Conservation (phyloP, 1,284 basidiomycete genomes). For the Dichomitus squalens region DNA sequence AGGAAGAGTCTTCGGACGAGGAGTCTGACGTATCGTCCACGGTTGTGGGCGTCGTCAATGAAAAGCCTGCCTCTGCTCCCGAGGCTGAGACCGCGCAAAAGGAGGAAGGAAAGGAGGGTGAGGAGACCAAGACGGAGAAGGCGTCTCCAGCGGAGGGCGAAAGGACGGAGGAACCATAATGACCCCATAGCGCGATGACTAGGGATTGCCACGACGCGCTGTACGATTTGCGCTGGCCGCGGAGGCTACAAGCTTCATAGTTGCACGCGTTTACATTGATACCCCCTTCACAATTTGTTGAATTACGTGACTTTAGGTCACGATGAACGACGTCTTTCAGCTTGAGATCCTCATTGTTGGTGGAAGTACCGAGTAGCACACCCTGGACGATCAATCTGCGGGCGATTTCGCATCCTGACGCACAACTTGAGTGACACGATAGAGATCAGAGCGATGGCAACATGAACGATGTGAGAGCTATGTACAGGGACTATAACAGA, state of each 20-base stretch:
- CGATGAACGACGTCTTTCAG: background rate
- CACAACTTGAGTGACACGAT: no score
- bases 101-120: background rate
- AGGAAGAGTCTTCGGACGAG: background rate
- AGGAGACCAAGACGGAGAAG: background rate
- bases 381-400: no score
- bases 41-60: background rate
- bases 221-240: conserved; percentile 1
- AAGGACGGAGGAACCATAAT: background rate
- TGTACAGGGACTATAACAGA: background rate
- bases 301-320: background rate
- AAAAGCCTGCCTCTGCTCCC: background rate
- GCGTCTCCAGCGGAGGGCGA: background rate
- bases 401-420: no score
- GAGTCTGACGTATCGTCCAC: background rate
- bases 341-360: no score
- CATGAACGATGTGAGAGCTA: background rate
- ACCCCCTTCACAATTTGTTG: background rate
- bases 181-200: background rate
- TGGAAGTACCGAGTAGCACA: no score
- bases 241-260: background rate
- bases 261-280: background rate
- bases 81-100: background rate
- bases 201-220: background rate
- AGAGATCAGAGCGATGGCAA: no score